phyloP scores from a whole-genome alignment of 164 flowering plant species.

The Vitis vinifera region DNA sequence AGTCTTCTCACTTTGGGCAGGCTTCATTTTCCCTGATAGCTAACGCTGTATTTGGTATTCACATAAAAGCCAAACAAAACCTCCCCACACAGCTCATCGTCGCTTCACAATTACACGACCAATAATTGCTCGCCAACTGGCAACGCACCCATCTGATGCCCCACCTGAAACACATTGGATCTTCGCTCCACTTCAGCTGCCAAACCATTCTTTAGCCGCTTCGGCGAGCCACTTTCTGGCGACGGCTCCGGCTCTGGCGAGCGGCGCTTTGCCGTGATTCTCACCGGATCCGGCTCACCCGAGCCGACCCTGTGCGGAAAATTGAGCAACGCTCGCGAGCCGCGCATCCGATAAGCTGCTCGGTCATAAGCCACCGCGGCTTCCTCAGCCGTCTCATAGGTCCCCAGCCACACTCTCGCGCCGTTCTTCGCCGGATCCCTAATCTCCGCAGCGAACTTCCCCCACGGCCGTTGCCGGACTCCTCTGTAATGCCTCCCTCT shows the following conservation, averaged over 20 bases:
- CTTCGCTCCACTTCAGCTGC: background rate
- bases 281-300: conserved; percentile 21
- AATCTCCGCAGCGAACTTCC: conserved; percentile 37
- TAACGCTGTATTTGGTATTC: too few relatives aligned
- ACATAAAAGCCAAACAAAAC: too few relatives aligned
- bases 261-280: conserved; percentile 25
- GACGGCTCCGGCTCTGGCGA: conserved; percentile 6
- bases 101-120: background rate
- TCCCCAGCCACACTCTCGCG: conserved; percentile 35
- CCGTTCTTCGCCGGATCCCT: conserved; percentile 33
- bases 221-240: conserved; percentile 1
- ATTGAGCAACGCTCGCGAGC: conserved; percentile 29
- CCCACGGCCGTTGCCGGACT: conserved; percentile 36
- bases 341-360: conserved; percentile 34
- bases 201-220: conserved; percentile 6
- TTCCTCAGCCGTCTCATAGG: conserved; percentile 32
- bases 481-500: conserved; percentile 28
- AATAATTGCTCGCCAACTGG: conserved; percentile 20
- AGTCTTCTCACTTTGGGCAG: too few relatives aligned
- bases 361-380: conserved; percentile 35
- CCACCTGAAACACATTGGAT: background rate
- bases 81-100: background rate
- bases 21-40: too few relatives aligned
- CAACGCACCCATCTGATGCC: background rate
- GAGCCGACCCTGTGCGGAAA: conserved; percentile 26